Evolutionary conservation across 2,329 filamentous ascomycete genomes (phyloP), one percentile per base, ranked within the genome.

Genomic region (Juglanconis oblonga): DNA sequence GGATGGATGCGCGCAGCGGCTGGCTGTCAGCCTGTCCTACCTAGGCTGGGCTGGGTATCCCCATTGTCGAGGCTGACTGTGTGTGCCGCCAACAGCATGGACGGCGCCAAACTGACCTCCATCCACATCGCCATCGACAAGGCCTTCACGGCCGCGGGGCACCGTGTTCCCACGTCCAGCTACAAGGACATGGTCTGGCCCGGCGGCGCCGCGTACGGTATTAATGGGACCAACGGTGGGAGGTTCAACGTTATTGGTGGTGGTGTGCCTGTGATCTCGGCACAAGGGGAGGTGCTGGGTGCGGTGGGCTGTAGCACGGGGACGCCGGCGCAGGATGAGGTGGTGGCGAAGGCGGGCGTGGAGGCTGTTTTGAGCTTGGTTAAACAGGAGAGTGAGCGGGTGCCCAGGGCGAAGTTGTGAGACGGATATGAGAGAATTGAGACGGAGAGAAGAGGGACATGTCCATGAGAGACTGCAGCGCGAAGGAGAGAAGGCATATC

Each of bases 41-140:
- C 24, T 24, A 24, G 24, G 24, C 24, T 24, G 24, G 24, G 24
- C 24, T 24, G 24, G 24, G 24, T 24, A 24, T 2, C 2, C 24
- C 24, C 3, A 13, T 32, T 49, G 11, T 5, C 24, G 14, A 49
- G 14, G 14, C n/a, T n/a, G 6, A 49, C 40, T 44, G 8, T 5
- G 8, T 5, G 10, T 6, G 14, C 47, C 17, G 8, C 7, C 7
- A 33, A 33, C 31, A 49, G 24, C 29, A 59, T 59, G 57, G 52
- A 51, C 57, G 52, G 52, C 36, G 57, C 57, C 13, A 59, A 59
- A 45, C 52, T 59, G 4, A 59, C 57, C 11, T 59, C 57, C 2
- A 32, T 55, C 9, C n/a, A 32, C 38, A 55, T 59, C 57, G 36
- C 57, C 31, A 50, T 55, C 36, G 57, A 59, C 52, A 59, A 59